Conservation (phyloP, 345 rosid genomes). For the Turritis glabra region DNA sequence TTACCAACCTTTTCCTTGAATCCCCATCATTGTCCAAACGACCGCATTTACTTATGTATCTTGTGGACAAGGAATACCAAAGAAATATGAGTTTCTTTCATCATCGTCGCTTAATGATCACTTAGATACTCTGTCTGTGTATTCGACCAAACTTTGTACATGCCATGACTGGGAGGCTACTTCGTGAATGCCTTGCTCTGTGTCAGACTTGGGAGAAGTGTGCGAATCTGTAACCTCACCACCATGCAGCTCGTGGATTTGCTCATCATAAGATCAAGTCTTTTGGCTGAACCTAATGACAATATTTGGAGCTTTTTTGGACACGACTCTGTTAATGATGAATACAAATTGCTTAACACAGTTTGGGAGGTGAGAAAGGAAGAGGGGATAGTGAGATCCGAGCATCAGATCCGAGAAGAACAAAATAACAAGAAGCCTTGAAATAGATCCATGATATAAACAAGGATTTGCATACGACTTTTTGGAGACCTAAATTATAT, state of each 20-base stretch:
- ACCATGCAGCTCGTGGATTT: not conserved
- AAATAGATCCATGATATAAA: no score
- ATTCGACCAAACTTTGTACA: no score
- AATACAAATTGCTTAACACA: conserved; percentile 14
- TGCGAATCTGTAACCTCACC: conserved; percentile 19
- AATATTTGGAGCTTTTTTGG: conserved; percentile 2
- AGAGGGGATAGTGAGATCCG: not conserved
- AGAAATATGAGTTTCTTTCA: no score
- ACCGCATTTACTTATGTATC: not conserved
- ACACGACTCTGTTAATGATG: not conserved
- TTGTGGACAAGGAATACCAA: not conserved
- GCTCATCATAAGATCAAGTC: not conserved
- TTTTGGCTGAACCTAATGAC: not conserved
- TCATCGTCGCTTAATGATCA: no score
- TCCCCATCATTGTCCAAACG: not conserved
- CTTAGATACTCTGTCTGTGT: no score
- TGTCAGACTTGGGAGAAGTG: not conserved
- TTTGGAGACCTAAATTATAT: not conserved
- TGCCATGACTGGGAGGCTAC: no score
- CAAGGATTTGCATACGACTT: no score
- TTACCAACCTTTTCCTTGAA: conserved; percentile 4
- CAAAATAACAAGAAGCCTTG: no score
- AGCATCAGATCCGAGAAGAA: not conserved
- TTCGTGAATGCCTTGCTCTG: no score
- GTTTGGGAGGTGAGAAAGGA: not conserved